Evolutionary conservation across 2,329 filamentous ascomycete genomes (phyloP).

Genomic region (Drechslerella dactyloides): DNA sequence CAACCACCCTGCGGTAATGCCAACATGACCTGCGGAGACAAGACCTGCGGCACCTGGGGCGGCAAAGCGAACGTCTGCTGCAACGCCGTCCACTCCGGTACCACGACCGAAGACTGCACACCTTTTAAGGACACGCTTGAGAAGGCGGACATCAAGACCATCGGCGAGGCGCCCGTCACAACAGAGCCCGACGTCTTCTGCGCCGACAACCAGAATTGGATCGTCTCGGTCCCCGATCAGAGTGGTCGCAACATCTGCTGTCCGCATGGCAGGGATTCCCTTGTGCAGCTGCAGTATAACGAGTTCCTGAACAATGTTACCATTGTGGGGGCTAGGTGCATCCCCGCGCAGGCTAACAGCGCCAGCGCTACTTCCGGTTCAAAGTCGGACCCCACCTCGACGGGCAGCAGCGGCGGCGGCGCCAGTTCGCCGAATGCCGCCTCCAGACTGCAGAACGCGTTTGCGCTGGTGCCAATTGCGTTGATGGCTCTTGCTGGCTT

Average conservation of each 20-base stretch:
- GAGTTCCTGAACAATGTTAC: constrained; percentile 25
- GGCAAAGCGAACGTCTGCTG: constrained; percentile 20
- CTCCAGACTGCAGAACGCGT: constrained; percentile 8
- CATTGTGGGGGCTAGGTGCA: constrained; percentile 19
- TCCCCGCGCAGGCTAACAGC: constrained; percentile 2
- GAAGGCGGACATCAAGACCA: constrained; percentile 10
- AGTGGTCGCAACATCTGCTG: constrained; percentile 19
- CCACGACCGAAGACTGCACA: background rate
- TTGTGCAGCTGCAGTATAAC: constrained; percentile 15
- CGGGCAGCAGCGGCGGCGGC: constrained; percentile 4
- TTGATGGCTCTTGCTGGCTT: constrained; percentile 30
- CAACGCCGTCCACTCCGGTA: background rate
- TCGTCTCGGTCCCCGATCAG: constrained; percentile 79
- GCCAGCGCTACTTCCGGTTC: background rate
- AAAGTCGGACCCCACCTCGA: background rate
- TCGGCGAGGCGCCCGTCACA: background rate
- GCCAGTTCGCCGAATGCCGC: constrained; percentile 24
- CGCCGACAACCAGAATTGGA: constrained; percentile 78
- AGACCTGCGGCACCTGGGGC: constrained; percentile 28
- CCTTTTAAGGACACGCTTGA: constrained; percentile 20
- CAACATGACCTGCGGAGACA: background rate
- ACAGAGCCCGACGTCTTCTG: constrained; percentile 80
- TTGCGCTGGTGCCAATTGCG: constrained; percentile 25
- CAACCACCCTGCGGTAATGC: background rate
- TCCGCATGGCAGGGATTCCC: constrained; percentile 18